A percentile compares a stretch with the other conserved stretches of the same genome.
Conservation (phyloP, 2,329 filamentous ascomycete species). For the Cercospora sojina region DNA sequence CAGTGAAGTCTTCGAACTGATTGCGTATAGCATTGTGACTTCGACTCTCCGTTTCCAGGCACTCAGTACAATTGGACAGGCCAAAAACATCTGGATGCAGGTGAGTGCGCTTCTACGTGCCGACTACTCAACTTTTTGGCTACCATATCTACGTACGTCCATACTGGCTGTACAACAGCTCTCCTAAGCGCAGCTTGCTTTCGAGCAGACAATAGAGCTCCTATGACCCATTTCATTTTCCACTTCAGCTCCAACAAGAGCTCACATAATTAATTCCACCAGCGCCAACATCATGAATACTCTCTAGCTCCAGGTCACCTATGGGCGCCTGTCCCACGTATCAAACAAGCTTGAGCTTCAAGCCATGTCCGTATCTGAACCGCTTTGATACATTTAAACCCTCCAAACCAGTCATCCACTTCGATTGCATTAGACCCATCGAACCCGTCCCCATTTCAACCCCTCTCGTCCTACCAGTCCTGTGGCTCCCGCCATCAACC, state of each 20-base stretch:
- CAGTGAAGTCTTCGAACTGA: background rate
- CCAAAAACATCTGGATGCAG: background rate
- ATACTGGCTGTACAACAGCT: background rate
- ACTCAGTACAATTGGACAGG: background rate
- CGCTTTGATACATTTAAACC: too few species aligned
- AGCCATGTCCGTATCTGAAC: too few species aligned
- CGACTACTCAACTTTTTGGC: background rate
- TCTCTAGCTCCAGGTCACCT: too few species aligned
- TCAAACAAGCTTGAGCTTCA: too few species aligned
- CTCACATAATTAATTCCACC: background rate
- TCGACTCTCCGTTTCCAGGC: background rate
- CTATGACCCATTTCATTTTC: background rate
- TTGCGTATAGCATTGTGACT: background rate
- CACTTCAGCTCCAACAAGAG: background rate
- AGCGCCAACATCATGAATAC: background rate
- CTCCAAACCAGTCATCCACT: too few species aligned
- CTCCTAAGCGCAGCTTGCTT: background rate
- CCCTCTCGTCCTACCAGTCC: too few species aligned
- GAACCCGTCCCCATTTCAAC: background rate
- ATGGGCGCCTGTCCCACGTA: background rate
- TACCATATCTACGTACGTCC: background rate
- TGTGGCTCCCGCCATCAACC: too few species aligned
- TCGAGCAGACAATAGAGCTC: background rate
- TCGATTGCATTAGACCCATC: background rate
- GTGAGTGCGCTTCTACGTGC: background rate